phyloP scores from a whole-genome alignment of 305 asterid species.

The Coffea humblotiana region DNA sequence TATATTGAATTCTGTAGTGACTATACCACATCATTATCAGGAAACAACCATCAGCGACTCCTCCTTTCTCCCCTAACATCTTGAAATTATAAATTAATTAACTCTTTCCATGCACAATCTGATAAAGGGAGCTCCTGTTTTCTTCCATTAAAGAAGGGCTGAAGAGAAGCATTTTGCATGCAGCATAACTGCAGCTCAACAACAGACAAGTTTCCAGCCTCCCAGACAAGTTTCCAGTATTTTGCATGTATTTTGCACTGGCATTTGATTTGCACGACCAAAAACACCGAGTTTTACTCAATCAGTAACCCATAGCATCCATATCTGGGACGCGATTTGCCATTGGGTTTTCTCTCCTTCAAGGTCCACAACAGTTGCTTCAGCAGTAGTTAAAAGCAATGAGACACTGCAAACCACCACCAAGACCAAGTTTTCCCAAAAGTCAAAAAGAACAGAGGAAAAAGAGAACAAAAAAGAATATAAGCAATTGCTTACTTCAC shows the following conservation, averaged over 20 bases:
- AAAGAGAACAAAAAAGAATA: background rate
- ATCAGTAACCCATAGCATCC: slow-evolving; percentile 49
- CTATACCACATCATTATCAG: no score
- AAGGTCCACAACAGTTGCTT: slow-evolving; percentile 60
- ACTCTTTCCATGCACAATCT: background rate
- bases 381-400: slow-evolving; percentile 71
- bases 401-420: slow-evolving; percentile 50
- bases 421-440: slow-evolving; percentile 7
- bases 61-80: no score
- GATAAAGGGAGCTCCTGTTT: no score
- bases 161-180: background rate
- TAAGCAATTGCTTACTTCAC: background rate
- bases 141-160: background rate
- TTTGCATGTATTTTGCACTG: background rate
- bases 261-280: background rate
- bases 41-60: no score
- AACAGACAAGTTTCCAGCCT: background rate
- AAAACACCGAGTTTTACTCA: background rate
- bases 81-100: no score
- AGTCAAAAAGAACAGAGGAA: background rate
- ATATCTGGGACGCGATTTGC: slow-evolving; percentile 62
- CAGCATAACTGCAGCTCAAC: background rate
- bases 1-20: no score
- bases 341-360: slow-evolving; percentile 57
- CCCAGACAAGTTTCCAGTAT: background rate